Evolutionary conservation across 176 grass and related monocot species (phyloP).

Genomic region (Luzula sylvatica): DNA sequence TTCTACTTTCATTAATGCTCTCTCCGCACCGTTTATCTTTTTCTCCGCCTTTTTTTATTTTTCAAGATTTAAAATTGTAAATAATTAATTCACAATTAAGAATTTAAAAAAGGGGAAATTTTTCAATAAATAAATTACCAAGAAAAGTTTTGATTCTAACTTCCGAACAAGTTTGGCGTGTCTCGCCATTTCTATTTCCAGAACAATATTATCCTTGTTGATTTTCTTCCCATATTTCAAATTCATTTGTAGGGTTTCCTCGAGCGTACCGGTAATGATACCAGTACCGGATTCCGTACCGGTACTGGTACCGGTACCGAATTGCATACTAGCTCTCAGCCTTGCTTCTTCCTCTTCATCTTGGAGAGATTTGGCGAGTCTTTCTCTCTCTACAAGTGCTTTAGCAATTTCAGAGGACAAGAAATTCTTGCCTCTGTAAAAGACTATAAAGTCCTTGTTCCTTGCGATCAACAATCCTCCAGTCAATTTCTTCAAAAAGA

Average conservation of each 20-base stretch:
- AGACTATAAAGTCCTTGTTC: constrained; percentile 87
- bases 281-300: constrained; percentile 28
- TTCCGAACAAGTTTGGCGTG: constrained; percentile 65
- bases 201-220: constrained; percentile 49
- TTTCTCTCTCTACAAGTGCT: constrained; percentile 74
- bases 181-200: constrained; percentile 53
- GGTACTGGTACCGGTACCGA: constrained; percentile 24
- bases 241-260: constrained; percentile 59
- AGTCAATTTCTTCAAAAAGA: constrained; percentile 89
- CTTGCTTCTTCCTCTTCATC: constrained; percentile 75
- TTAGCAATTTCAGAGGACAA: constrained; percentile 55
- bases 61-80: neutral
- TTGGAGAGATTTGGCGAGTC: constrained; percentile 55
- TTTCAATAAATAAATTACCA: constrained; percentile 42
- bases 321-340: constrained; percentile 25
- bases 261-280: constrained; percentile 51
- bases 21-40: constrained; percentile 69
- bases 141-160: constrained; percentile 66
- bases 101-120: too few relatives aligned
- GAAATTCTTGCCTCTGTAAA: constrained; percentile 98
- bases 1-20: constrained; percentile 74
- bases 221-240: constrained; percentile 52
- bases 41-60: constrained; percentile 41
- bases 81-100: too few relatives aligned
- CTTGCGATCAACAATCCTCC: constrained; percentile 79